Base-by-base conservation (phyloP, 495 filamentous ascomycete genomes). In the Trichoderma asperelloides region DNA sequence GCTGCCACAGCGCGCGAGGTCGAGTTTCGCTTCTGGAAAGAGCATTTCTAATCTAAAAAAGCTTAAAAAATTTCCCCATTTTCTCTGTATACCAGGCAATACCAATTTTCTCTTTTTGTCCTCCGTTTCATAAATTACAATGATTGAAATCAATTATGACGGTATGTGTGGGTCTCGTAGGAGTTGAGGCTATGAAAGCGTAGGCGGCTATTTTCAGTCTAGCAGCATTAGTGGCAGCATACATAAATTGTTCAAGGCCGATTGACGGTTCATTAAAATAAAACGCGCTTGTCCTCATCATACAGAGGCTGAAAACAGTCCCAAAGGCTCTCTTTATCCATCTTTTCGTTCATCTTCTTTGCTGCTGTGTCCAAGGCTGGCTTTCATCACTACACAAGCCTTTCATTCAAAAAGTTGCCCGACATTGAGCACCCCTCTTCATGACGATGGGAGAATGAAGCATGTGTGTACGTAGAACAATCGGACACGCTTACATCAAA, bases 21-120 rank as follows among this genome's bases (percentile, higher is more conserved):
- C 66, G 85, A 85, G 66, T 99, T 98, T 80, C 92, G 91, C 75
- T 99, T 99, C 82, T 99, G 95, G 95, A 99, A 98, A 80, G 95
- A 99, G 78, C 93, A 99, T 72, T 85, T 85, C 70, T 85, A 79
- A 57, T 64, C 3, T 41, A 40, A 9, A 43, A 40, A 40, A 21
- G 21, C 8, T 1, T 21, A 30, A 2, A 62, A 62, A 37, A 33
- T 18, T 40, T 37, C 5, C 30, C 5, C 15, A 64, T 40, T 39
- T 23, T 39, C 23, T 11, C 62, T 40, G 33, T 43, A 64, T 41
- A 64, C 40, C 62, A 64, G 62, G n/a, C 33, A 64, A 64, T 64
- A 40, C 23, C 62, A 40, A 13, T 41, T 64, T 64, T 41, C 21
- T 64, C 41, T 43, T 41, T 64, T 41, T 25, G 39, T 64, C 33